Evolutionary conservation across 2,329 filamentous ascomycete genomes (phyloP).

Genomic region (Clarireedia homoeocarpa): DNA sequence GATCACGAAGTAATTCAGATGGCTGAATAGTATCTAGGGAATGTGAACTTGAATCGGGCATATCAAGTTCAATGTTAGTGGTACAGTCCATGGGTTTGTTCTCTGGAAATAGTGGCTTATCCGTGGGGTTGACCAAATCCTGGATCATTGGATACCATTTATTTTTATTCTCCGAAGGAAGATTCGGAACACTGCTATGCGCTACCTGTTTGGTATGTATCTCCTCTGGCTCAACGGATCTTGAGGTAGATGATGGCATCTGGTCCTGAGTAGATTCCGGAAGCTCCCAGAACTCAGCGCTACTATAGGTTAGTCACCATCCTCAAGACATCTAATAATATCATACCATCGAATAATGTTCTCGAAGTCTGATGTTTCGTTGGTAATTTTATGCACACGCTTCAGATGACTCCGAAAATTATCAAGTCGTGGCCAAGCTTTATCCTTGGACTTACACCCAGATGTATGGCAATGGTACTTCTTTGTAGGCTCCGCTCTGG

Average conservation of each 20-base stretch:
- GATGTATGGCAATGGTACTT: constrained; percentile 52
- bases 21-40: constrained; percentile 21
- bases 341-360: constrained; percentile 39
- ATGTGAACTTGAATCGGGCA: constrained; percentile 10
- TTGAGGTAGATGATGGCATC: constrained; percentile 8
- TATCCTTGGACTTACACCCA: constrained; percentile 51
- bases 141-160: constrained; percentile 18
- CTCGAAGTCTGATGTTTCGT: constrained; percentile 32
- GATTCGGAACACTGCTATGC: background rate
- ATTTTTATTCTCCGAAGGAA: constrained; percentile 2
- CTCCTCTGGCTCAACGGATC: background rate
- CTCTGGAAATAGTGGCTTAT: constrained; percentile 7
- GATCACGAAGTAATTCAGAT: constrained; percentile 16
- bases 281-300: constrained; percentile 18
- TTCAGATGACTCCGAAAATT: constrained; percentile 78
- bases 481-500: constrained; percentile 37
- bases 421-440: constrained; percentile 73
- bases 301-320: constrained; percentile 6
- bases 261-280: constrained; percentile 9
- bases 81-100: background rate
- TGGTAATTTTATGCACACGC: constrained; percentile 49
- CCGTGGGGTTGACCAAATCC: constrained; percentile 14
- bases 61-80: constrained; percentile 7
- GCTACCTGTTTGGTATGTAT: constrained; percentile 2
- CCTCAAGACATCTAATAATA: background rate